phyloP scores from a whole-genome alignment of 1,284 basidiomycete species.

The Ustilago bromivora region DNA sequence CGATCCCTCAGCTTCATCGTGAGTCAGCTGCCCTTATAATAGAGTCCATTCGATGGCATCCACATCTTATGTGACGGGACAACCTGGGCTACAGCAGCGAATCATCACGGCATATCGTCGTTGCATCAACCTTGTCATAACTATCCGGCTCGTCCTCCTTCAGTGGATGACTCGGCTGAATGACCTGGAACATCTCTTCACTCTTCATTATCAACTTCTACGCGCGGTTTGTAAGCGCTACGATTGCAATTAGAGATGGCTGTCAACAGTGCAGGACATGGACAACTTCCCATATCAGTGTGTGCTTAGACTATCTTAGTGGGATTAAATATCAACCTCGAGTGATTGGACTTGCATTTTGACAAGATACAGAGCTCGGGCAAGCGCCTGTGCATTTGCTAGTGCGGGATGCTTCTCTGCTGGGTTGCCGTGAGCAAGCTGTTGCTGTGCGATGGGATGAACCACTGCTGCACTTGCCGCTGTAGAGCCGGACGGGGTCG shows the following conservation, averaged over 20 bases:
- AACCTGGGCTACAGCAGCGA: conserved; percentile 28
- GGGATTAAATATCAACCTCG: conserved; percentile 22
- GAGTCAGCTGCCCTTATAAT: conserved; percentile 19
- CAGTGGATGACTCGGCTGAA: conserved; percentile 40
- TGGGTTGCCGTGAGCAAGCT: conserved; percentile 33
- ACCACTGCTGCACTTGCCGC: conserved; percentile 3
- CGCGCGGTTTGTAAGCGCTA: not conserved
- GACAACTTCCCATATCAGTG: not conserved
- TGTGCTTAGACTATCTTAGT: not conserved
- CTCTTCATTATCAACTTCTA: not conserved
- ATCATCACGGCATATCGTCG: conserved; percentile 6
- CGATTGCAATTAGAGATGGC: not conserved
- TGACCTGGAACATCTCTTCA: conserved; percentile 30
- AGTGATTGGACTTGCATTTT: conserved; percentile 50
- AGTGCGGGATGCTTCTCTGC: conserved; percentile 53
- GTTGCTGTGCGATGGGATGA: conserved; percentile 34
- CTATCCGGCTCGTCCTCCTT: conserved; percentile 32
- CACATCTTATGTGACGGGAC: conserved; percentile 26
- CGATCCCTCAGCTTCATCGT: not conserved
- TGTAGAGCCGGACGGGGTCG: not conserved
- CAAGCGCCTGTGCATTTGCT: conserved; percentile 47
- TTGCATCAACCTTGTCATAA: conserved; percentile 44
- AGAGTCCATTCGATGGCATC: conserved; percentile 18
- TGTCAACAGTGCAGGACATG: not conserved
- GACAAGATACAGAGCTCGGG: conserved; percentile 43